A percentile compares a stretch with the other conserved stretches of the same genome.
Evolutionary conservation across 371 early-diverging fungal genomes (phyloP).

Genomic region (Zopfochytrium polystomum): DNA sequence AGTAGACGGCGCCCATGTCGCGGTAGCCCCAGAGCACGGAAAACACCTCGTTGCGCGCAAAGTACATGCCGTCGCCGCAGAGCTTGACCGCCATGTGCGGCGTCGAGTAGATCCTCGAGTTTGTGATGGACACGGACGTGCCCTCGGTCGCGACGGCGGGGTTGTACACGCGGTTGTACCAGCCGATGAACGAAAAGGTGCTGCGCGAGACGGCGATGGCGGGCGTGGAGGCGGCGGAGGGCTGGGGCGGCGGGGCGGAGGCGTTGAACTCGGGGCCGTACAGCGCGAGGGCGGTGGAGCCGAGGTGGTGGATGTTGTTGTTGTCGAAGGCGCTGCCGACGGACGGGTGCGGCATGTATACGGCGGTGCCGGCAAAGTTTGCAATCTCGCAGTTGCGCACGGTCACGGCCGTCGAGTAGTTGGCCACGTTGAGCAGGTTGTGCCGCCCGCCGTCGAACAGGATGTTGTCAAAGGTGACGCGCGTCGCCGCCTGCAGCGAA

Average conservation of each 20-base stretch:
- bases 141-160: neutral
- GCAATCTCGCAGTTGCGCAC: no score
- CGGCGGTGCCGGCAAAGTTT: no score
- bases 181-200: no score
- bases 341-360: no score
- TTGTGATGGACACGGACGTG: neutral
- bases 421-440: no score
- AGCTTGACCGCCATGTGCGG: slow-evolving; percentile 3
- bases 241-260: neutral
- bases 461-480: no score
- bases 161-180: neutral
- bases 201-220: neutral
- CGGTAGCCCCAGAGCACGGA: neutral
- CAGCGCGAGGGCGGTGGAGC: neutral
- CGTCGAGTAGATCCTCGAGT: neutral
- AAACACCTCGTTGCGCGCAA: neutral
- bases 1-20: slow-evolving; percentile 1
- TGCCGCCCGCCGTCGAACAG: no score
- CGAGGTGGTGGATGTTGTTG: neutral
- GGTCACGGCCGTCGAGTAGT: no score
- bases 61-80: neutral
- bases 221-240: neutral
- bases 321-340: neutral
- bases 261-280: neutral
- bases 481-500: no score